phyloP scores from a whole-genome alignment of 2,329 filamentous ascomycete genomes.

The Cladobotryum mycophilum region DNA sequence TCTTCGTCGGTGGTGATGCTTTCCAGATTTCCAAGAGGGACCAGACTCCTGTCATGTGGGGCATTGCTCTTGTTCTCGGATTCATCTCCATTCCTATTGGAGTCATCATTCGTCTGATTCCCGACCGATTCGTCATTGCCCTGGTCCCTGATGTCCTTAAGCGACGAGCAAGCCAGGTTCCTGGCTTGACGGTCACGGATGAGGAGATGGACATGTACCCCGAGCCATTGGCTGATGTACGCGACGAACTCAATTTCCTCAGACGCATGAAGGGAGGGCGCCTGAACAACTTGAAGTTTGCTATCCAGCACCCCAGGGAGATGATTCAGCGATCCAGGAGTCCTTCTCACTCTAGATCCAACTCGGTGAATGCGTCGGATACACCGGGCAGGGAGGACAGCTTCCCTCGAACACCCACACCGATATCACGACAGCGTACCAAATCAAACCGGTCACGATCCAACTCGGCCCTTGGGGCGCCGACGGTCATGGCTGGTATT shows the following conservation, averaged over 20 bases:
- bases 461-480: constrained; percentile 67
- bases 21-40: constrained; percentile 61
- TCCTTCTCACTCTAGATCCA: constrained; percentile 58
- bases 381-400: constrained; percentile 58
- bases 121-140: constrained; percentile 58
- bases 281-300: constrained; percentile 74
- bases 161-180: constrained; percentile 39
- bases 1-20: constrained; percentile 76
- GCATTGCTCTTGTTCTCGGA: constrained; percentile 75
- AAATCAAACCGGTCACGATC: constrained; percentile 60
- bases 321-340: constrained; percentile 55
- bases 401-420: constrained; percentile 45
- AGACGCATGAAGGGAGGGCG: constrained; percentile 76
- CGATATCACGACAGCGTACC: constrained; percentile 58
- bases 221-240: constrained; percentile 64
- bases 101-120: constrained; percentile 72
- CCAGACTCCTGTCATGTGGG: constrained; percentile 76
- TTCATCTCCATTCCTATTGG: constrained; percentile 81
- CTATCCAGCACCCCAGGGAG: constrained; percentile 68
- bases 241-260: constrained; percentile 74
- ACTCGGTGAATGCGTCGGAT: constrained; percentile 53
- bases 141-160: constrained; percentile 50
- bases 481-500: constrained; percentile 77
- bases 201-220: constrained; percentile 66
- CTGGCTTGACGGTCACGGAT: constrained; percentile 56